Evolutionary conservation across 257 asterid genomes (phyloP).

Genomic region (Gentiana macrophylla): DNA sequence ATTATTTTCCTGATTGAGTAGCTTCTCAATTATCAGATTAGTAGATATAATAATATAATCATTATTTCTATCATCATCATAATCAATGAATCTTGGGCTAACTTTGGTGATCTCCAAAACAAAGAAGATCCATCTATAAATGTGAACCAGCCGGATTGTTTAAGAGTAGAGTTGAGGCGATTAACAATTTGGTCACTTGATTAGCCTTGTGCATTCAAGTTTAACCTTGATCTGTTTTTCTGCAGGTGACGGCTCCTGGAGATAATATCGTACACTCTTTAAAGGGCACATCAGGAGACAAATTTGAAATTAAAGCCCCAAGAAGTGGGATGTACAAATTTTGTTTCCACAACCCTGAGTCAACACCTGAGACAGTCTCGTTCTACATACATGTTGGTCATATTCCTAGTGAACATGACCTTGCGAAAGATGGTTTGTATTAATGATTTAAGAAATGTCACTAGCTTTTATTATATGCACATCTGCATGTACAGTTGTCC

Average conservation of each 20-base stretch:
- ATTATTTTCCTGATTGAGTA: too few relatives aligned
- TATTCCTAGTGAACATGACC: constrained; percentile 59
- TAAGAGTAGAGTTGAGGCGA: too few relatives aligned
- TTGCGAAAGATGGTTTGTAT: constrained; percentile 75
- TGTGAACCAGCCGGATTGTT: too few relatives aligned
- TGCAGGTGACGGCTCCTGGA: constrained; percentile 58
- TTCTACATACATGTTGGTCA: constrained; percentile 80
- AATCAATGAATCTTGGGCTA: too few relatives aligned
- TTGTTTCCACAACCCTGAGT: constrained; percentile 67
- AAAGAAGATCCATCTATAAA: too few relatives aligned
- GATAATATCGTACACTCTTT: constrained; percentile 36
- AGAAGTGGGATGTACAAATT: constrained; percentile 72
- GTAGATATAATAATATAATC: too few relatives aligned
- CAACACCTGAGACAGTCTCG: constrained; percentile 65
- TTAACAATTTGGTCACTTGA: too few relatives aligned
- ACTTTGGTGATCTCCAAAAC: too few relatives aligned
- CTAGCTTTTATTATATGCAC: not conserved
- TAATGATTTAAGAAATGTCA: not conserved
- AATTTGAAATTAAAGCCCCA: constrained; percentile 71
- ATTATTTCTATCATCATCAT: too few relatives aligned
- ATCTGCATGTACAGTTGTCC: not conserved
- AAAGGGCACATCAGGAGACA: constrained; percentile 60
- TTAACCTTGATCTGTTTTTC: constrained; percentile 1
- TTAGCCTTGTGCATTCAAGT: too few relatives aligned
- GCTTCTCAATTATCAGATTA: too few relatives aligned